These are phyloP conservation scores for Lodderomyces metapsilosis DNA, from an alignment of 1,139 yeast genomes.

Conservation along the genomic window DNA sequence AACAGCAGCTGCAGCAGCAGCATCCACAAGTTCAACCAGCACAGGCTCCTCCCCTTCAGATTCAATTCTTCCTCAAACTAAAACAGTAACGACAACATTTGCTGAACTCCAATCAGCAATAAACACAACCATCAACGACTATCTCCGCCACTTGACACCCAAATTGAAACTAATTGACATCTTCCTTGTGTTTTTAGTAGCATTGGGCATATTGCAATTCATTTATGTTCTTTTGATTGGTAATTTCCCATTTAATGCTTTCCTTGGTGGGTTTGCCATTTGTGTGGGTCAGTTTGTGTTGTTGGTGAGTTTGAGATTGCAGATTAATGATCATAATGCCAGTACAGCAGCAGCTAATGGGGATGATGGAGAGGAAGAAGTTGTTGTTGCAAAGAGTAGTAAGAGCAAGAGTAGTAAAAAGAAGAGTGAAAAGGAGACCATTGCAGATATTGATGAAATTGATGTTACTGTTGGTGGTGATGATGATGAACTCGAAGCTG, in stretches of 20 bases:
- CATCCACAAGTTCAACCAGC: slow-evolving; percentile 10
- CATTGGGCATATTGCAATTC: slow-evolving; percentile 76
- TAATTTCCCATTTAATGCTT: slow-evolving; percentile 94
- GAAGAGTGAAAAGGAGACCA: slow-evolving; percentile 22
- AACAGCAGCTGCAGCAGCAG: slow-evolving; percentile 6
- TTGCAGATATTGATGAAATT: slow-evolving; percentile 33
- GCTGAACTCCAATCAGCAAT: slow-evolving; percentile 51
- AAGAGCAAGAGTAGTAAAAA: slow-evolving; percentile 7
- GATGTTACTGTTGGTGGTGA: slow-evolving; percentile 10
- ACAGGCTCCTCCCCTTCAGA: not conserved
- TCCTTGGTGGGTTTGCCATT: slow-evolving; percentile 85
- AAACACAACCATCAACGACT: slow-evolving; percentile 46
- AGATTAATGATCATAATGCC: slow-evolving; percentile 30
- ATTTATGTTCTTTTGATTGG: slow-evolving; percentile 75
- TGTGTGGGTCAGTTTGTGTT: slow-evolving; percentile 96
- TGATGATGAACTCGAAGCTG: not conserved
- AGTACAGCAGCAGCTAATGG: too few relatives aligned
- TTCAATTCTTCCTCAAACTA: slow-evolving; percentile 2
- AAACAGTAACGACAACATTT: slow-evolving; percentile 13
- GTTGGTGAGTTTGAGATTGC: slow-evolving; percentile 77
- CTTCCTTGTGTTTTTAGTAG: slow-evolving; percentile 72
- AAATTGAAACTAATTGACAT: slow-evolving; percentile 68
- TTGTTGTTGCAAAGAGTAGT: not conserved
- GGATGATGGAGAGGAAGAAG: slow-evolving; percentile 9
- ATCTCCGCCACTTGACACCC: slow-evolving; percentile 42